A percentile compares a stretch with the other conserved stretches of the same genome.
These are phyloP conservation scores for Colletotrichum sp. DNA, from an alignment of 2,329 filamentous ascomycete genomes.

Conservation along the genomic window DNA sequence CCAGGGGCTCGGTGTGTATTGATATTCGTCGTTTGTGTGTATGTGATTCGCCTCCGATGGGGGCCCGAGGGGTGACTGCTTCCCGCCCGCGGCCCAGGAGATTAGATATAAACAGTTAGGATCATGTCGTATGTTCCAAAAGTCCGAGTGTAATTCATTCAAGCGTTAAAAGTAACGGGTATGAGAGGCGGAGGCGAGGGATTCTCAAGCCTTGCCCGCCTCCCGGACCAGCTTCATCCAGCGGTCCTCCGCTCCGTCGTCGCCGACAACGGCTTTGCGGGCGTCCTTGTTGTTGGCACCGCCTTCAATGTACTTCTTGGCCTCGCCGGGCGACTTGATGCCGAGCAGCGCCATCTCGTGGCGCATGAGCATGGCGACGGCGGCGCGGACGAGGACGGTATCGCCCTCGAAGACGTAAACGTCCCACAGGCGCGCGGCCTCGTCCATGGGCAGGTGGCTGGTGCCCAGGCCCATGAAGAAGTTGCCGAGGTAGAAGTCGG, in stretches of 20 bases:
- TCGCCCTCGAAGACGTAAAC: slow-evolving; percentile 86
- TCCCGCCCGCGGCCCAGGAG: slow-evolving; percentile 3
- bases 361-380: slow-evolving; percentile 68
- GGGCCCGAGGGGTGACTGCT: not conserved
- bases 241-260: slow-evolving; percentile 52
- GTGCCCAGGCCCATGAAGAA: slow-evolving; percentile 73
- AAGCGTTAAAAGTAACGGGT: slow-evolving; percentile 5
- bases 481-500: slow-evolving; percentile 60
- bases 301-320: slow-evolving; percentile 42
- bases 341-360: slow-evolving; percentile 58
- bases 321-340: slow-evolving; percentile 48
- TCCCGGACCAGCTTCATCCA: slow-evolving; percentile 47
- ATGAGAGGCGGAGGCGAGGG: not conserved
- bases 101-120: slow-evolving; percentile 24
- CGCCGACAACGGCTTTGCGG: slow-evolving; percentile 19
- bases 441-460: slow-evolving; percentile 67
- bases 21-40: not conserved
- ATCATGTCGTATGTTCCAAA: slow-evolving; percentile 20
- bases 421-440: slow-evolving; percentile 78
- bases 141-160: slow-evolving; percentile 11
- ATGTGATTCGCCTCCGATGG: slow-evolving; percentile 5
- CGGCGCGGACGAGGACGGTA: slow-evolving; percentile 71
- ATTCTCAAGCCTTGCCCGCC: slow-evolving; percentile 39
- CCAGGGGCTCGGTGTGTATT: not conserved
- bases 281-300: slow-evolving; percentile 16